Evolutionary conservation across 495 filamentous ascomycete genomes (phyloP).

Genomic region (Cairneyella variabilis): DNA sequence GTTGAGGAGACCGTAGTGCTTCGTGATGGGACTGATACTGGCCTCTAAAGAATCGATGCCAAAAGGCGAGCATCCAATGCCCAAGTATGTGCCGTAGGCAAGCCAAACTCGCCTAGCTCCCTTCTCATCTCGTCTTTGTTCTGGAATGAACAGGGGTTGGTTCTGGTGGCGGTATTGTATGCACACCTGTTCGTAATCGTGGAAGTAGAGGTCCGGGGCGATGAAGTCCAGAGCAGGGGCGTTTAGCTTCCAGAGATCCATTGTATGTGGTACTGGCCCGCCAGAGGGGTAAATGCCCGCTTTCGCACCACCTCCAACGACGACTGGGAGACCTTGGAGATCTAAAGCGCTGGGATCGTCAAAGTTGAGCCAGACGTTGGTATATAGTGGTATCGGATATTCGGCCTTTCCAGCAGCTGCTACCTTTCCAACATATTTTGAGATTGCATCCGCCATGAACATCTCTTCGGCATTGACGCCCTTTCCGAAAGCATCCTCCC

Average conservation of each 20-base stretch:
- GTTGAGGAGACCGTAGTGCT: conserved; percentile 37
- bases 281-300: conserved; percentile 46
- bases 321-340: conserved; percentile 26
- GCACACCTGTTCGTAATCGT: conserved; percentile 39
- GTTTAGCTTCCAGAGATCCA: conserved; percentile 41
- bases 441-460: conserved; percentile 48
- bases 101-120: conserved; percentile 40
- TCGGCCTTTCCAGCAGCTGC: conserved; percentile 37
- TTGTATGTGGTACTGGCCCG: conserved; percentile 33
- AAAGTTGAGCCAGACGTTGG: conserved; percentile 46
- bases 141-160: conserved; percentile 47
- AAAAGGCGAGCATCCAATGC: conserved; percentile 40
- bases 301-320: conserved; percentile 39
- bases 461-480: conserved; percentile 39
- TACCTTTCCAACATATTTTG: conserved; percentile 38
- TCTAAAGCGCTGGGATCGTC: conserved; percentile 28
- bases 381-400: conserved; percentile 44
- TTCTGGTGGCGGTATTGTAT: conserved; percentile 39
- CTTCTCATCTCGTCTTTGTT: conserved; percentile 44
- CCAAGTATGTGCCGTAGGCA: conserved; percentile 38
- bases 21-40: conserved; percentile 29
- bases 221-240: conserved; percentile 44
- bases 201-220: conserved; percentile 44
- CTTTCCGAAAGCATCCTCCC: conserved; percentile 39
- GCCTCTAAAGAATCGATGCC: conserved; percentile 41